Percentiles rank a stretch among this genome's conserved stretches.
These are phyloP conservation scores for Citeromyces hawaiiensis DNA, from an alignment of 1,139 yeast species.

Conservation along the genomic window DNA sequence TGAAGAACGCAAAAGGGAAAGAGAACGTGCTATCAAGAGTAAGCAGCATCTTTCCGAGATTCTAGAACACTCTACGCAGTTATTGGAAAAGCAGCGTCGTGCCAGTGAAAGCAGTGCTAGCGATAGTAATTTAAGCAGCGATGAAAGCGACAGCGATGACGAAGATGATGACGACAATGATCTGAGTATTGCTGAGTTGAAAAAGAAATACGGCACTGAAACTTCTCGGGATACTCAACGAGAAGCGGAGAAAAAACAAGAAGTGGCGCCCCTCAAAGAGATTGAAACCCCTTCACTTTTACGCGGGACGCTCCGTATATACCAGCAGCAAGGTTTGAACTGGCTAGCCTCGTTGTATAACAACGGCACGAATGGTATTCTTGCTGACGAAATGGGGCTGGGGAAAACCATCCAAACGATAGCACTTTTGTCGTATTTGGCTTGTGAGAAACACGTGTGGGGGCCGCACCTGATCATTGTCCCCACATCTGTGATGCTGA, in stretches of 20 bases:
- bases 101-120: constrained; percentile 8
- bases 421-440: constrained; percentile 71
- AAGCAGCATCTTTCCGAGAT: constrained; percentile 82
- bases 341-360: constrained; percentile 94
- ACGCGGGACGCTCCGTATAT: constrained; percentile 76
- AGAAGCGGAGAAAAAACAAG: constrained; percentile 7
- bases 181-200: constrained; percentile 53
- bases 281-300: constrained; percentile 59
- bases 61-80: constrained; percentile 82
- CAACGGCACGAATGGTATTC: constrained; percentile 87
- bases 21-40: constrained; percentile 62
- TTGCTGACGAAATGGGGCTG: constrained; percentile 98
- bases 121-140: constrained; percentile 8
- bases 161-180: constrained; percentile 16
- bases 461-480: constrained; percentile 96
- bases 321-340: constrained; percentile 91
- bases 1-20: constrained; percentile 46
- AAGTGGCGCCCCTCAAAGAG: constrained; percentile 34
- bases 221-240: constrained; percentile 1
- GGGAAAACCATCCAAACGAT: constrained; percentile 94
- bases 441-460: constrained; percentile 91
- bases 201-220: constrained; percentile 42
- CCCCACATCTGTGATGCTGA: constrained; percentile 96
- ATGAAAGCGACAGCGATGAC: constrained; percentile 16
- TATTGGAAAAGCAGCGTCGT: constrained; percentile 66